These are phyloP conservation scores for Aspergillus amoenus DNA, from an alignment of 2,329 filamentous ascomycete genomes.

Conservation along the genomic window DNA sequence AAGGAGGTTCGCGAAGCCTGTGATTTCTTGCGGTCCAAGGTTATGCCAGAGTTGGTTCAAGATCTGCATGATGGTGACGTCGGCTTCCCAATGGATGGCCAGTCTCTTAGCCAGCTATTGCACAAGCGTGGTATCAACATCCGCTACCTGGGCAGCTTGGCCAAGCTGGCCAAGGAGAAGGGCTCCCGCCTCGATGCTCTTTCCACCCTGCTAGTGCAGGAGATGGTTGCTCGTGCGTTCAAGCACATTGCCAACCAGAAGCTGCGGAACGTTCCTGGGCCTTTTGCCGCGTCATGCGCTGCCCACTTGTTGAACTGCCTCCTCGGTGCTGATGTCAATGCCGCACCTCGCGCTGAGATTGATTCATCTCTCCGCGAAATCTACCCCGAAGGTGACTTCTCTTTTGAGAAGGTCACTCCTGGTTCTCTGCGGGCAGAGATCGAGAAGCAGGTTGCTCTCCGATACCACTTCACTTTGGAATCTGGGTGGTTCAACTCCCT, in stretches of 20 bases:
- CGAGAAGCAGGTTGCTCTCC: constrained; percentile 66
- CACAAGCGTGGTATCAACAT: constrained; percentile 98
- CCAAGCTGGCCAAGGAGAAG: constrained; percentile 64
- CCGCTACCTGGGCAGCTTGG: constrained; percentile 86
- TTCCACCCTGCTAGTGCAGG: constrained; percentile 74
- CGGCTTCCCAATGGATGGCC: constrained; percentile 98
- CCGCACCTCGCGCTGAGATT: constrained; percentile 73
- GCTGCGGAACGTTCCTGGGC: constrained; percentile 74
- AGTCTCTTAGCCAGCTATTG: constrained; percentile 80
- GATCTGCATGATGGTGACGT: constrained; percentile 91
- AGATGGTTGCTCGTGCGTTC: constrained; percentile 94
- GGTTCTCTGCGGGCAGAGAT: constrained; percentile 69
- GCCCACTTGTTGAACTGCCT: constrained; percentile 93
- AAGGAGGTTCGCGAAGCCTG: constrained; percentile 83
- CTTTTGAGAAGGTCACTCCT: constrained; percentile 77
- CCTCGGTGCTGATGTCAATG: constrained; percentile 72
- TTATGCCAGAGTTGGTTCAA: constrained; percentile 80
- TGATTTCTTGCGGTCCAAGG: constrained; percentile 70
- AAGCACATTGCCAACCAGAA: constrained; percentile 85
- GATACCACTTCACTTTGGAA: constrained; percentile 75
- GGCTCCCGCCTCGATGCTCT: constrained; percentile 75
- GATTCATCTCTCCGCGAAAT: constrained; percentile 72
- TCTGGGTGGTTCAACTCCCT: constrained; percentile 66
- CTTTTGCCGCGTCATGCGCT: constrained; percentile 75
- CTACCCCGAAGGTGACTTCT: constrained; percentile 78